These are phyloP conservation scores for Gossypium thurberi DNA, from an alignment of 345 rosid genomes.

Conservation along the genomic window DNA sequence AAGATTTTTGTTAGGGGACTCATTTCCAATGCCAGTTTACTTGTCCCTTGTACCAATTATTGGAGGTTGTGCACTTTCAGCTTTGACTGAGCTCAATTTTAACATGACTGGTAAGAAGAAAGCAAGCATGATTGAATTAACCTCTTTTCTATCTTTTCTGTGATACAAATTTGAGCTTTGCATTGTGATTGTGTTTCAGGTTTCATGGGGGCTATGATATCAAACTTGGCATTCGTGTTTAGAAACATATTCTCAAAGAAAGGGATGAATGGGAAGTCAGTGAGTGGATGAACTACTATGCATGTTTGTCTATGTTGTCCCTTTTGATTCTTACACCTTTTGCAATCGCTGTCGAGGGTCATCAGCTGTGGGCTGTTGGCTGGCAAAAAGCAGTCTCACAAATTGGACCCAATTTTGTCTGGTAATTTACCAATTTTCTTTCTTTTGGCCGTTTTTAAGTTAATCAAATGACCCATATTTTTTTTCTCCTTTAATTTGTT, in stretches of 20 bases:
- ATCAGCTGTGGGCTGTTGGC: slow-evolving; percentile 87
- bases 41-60: slow-evolving; percentile 81
- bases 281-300: slow-evolving; percentile 96
- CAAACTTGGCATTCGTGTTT: slow-evolving; percentile 87
- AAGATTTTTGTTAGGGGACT: slow-evolving; percentile 65
- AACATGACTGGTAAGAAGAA: slow-evolving; percentile 66
- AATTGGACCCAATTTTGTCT: slow-evolving; percentile 77
- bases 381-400: slow-evolving; percentile 72
- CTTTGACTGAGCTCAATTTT: slow-evolving; percentile 88
- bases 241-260: slow-evolving; percentile 93
- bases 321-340: slow-evolving; percentile 80
- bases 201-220: slow-evolving; percentile 98
- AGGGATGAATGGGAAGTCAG: slow-evolving; percentile 91
- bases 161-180: not conserved
- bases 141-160: not conserved
- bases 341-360: slow-evolving; percentile 93
- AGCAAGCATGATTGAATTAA: not conserved
- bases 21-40: slow-evolving; percentile 70
- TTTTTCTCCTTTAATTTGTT: not conserved
- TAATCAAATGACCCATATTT: not conserved
- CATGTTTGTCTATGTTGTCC: slow-evolving; percentile 82
- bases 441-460: not conserved
- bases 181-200: slow-evolving; percentile 33
- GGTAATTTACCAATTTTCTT: slow-evolving; percentile 30
- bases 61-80: slow-evolving; percentile 92